Evolutionary conservation across 768 basidiomycete genomes (phyloP).

Genomic region (Suillus occidentalis): DNA sequence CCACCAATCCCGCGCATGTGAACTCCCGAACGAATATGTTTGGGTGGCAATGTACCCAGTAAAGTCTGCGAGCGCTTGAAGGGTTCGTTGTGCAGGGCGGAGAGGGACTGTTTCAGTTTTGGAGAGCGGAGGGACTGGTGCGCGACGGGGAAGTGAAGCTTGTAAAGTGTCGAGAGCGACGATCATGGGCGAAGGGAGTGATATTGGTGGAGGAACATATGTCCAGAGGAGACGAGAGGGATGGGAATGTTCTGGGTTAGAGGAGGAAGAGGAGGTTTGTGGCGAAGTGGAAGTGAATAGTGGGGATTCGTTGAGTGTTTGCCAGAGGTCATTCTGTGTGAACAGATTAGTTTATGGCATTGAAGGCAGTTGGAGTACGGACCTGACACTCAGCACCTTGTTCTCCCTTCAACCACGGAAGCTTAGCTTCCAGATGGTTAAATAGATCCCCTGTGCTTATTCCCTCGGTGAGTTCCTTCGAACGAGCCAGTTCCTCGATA

Average conservation of each 20-base stretch:
- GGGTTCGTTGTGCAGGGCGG: conserved; percentile 53
- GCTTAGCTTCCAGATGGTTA: conserved; percentile 50
- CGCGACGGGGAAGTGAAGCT: conserved; percentile 20
- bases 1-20: conserved; percentile 21
- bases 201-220: conserved; percentile 32
- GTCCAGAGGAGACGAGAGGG: conserved; percentile 38
- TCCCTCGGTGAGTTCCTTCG: conserved; percentile 33
- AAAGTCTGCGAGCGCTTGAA: conserved; percentile 67
- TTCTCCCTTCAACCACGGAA: conserved; percentile 57
- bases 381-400: conserved; percentile 60
- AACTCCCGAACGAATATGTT: conserved; percentile 46
- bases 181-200: conserved; percentile 31
- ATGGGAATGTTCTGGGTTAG: conserved; percentile 18
- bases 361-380: conserved; percentile 12
- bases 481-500: conserved; percentile 47
- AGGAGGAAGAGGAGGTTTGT: conserved; percentile 6
- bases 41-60: conserved; percentile 80
- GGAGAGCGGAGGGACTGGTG: conserved; percentile 16
- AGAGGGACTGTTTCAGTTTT: conserved; percentile 21
- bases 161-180: conserved; percentile 20
- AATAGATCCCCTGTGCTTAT: conserved; percentile 64
- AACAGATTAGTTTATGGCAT: conserved; percentile 5
- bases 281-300: conserved; percentile 45
- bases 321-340: conserved; percentile 56
- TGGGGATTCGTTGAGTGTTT: conserved; percentile 49